Base-by-base conservation (phyloP, 2,329 filamentous ascomycete species). In the Nigrograna mackinnonii region DNA sequence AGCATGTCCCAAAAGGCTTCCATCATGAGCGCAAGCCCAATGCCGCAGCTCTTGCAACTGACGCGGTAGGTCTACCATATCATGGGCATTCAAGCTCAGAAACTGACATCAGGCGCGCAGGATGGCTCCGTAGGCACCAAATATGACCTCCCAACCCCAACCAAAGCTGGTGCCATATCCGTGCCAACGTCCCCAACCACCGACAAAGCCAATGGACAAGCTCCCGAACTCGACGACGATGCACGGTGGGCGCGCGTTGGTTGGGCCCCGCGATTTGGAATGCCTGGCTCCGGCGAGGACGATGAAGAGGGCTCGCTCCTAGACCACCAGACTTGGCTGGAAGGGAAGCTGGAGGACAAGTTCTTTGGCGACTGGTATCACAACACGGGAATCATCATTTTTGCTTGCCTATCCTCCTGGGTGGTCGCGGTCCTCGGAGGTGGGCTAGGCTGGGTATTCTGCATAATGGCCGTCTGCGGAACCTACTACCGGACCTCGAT, bases 341-440 rank as follows among this genome's bases (percentile, higher is more conserved):
- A 99, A 65, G 80, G 84, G 46, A 86, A 85, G 67, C 71, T 99
- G 24, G 84, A 92, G 31, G 91, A 97, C 64, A 89, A 89, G 64
- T 89, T 95, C 68, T 99, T 88, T 66, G 94, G 94, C 64, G 88
- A 97, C 67, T 99, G 94, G 94, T 99, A 97, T 69, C 91, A 99
- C 70, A 99, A 99, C 68, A 85, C 91, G 3, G 94, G 78, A n/a
- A 75, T 99, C 48, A 96, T 99, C 63, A 79, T 92, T 53, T 96
- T 99, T 64, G 90, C 92, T 38, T 96, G 91, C 64, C 76, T 99
- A 39, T 77, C 83, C 21, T 96, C 92, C 17, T 99, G 92, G 91
- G 78, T 96, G 4, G 79, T 96, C 26, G 92, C 91, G 21, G 78
- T 92, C 16, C 76, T 99, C 7, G 94, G 95, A 32, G 94, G 94